Evolutionary conservation across 1,284 basidiomycete genomes (phyloP), one percentile per base, ranked within the genome.

Genomic region (Trichosporon sp.): DNA sequence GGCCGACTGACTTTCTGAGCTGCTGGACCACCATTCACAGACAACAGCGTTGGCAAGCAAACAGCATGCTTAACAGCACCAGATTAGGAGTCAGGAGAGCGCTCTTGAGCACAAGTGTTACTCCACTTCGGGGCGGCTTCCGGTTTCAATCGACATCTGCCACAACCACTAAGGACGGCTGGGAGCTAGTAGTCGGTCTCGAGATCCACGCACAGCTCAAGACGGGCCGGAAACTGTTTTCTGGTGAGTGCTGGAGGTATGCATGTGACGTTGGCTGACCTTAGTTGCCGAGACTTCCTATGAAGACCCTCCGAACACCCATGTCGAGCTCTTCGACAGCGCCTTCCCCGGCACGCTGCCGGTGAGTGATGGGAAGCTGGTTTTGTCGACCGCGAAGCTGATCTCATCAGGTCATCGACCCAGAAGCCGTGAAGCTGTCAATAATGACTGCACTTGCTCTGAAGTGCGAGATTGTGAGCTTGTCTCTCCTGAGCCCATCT

Each of bases 191-290:
- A 60, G 88, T 99, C 54, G 96, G 96, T 25, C 89, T 99, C 56
- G 95, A 99, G 76, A 91, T 95, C 10, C 96, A 99, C 75, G 91
- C 93, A 0, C 95, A 99, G 79, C 86, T 99, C 72, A 90, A 89
- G 77, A 89, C 92, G 11, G 86, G 87, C 60, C 82, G 83, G 65
- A 99, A 99, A 80, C 84, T 99, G 11, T 98, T 99, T 81, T 97
- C 94, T 59, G 82, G 90, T 91, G 63, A 70, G 86, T 80, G 33
- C 11, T 10, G 23, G 14, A 40, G 3, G 1, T 2, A 3, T 4
- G 19, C 7, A n/a, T 3, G 10, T 9, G n/a, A n/a, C n/a, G n/a
- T 5, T 19, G 44, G n/a, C 66, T 37, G 32, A 56, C 57, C 19
- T 1, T 23, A 74, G 72, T 63, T 11, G 70, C 75, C n/a, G 67